Percentiles rank a stretch among this genome's conserved stretches.
Conservation (phyloP, 768 basidiomycete species). For the Kwoniella dejecticola region DNA sequence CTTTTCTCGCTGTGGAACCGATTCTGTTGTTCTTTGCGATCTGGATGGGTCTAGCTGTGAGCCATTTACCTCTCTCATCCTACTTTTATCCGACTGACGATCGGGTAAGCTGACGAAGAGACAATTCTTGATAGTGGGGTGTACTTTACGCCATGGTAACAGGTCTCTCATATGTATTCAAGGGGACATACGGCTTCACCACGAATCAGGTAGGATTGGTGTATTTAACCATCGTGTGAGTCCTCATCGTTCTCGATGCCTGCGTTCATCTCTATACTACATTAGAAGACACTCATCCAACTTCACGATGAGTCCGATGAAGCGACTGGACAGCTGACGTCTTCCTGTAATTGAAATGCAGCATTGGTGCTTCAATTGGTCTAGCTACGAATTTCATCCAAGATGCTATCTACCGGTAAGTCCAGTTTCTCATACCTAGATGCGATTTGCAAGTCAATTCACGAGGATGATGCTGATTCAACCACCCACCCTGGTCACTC, state of each 20-base stretch:
- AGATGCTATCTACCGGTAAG: slow-evolving; percentile 45
- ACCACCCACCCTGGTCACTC: not conserved
- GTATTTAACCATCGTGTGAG: slow-evolving; percentile 62
- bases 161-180: slow-evolving; percentile 61
- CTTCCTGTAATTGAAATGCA: too few relatives aligned
- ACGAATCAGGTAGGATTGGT: slow-evolving; percentile 65
- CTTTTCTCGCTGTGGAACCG: slow-evolving; percentile 70
- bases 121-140: slow-evolving; percentile 62
- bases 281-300: too few relatives aligned
- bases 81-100: not conserved
- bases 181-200: slow-evolving; percentile 64
- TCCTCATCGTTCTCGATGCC: too few relatives aligned
- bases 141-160: slow-evolving; percentile 68
- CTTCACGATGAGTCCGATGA: not conserved
- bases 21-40: slow-evolving; percentile 67
- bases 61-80: too few relatives aligned
- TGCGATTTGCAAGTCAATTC: not conserved
- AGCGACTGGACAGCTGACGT: not conserved
- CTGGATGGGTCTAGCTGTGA: slow-evolving; percentile 60
- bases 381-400: slow-evolving; percentile 43
- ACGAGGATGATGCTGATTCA: not conserved
- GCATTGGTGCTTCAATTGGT: slow-evolving; percentile 33
- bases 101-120: not conserved
- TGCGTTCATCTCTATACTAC: too few relatives aligned
- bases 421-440: not conserved